A percentile compares a stretch with the other conserved stretches of the same genome.
phyloP scores from a whole-genome alignment of 1,139 yeast species.

The Taphrina pruni region DNA sequence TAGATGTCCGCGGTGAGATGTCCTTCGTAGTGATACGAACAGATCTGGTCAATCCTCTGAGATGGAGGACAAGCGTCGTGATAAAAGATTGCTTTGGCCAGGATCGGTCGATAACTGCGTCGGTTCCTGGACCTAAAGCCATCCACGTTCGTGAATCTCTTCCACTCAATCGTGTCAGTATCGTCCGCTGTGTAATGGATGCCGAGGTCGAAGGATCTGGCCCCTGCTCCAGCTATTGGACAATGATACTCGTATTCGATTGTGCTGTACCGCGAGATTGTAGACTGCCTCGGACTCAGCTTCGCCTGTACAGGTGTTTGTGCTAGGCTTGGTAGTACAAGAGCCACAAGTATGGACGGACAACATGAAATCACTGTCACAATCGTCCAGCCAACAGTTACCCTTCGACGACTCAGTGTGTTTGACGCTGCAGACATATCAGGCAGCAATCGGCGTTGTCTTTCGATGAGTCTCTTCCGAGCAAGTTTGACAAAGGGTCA shows the following conservation, averaged over 20 bases:
- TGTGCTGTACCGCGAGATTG: not conserved
- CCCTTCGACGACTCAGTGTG: too few relatives aligned
- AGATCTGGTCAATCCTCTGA: not conserved
- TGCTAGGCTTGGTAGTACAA: too few relatives aligned
- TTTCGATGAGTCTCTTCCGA: too few relatives aligned
- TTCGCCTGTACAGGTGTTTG: too few relatives aligned
- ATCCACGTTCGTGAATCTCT: not conserved
- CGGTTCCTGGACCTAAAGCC: not conserved
- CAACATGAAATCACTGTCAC: too few relatives aligned
- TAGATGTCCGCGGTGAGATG: slow-evolving; percentile 5
- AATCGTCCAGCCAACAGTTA: too few relatives aligned
- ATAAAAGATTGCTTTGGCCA: not conserved
- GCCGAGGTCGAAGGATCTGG: not conserved
- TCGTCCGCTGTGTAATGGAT: not conserved
- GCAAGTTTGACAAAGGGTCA: too few relatives aligned
- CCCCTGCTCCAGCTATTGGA: not conserved
- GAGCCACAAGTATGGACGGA: too few relatives aligned
- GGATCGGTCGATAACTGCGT: not conserved
- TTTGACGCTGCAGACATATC: too few relatives aligned
- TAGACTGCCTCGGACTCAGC: too few relatives aligned
- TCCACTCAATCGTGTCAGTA: not conserved
- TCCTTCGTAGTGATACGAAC: not conserved
- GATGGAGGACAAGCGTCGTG: not conserved
- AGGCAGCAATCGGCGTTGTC: too few relatives aligned
- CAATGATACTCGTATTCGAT: not conserved